Evolutionary conservation across 1,284 basidiomycete genomes (phyloP).

Genomic region (Irpex sp.): DNA sequence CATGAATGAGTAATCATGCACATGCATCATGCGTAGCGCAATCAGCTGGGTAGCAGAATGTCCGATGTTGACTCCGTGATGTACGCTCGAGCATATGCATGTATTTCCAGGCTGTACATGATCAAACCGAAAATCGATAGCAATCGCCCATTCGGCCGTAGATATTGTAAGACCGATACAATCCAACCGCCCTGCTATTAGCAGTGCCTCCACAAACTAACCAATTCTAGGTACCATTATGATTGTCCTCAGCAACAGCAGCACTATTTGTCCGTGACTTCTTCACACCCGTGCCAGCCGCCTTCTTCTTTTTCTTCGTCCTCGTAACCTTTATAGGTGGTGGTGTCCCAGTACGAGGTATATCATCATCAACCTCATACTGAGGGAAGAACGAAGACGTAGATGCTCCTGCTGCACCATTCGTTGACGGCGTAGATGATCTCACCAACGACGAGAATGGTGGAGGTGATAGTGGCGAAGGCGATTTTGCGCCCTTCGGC

Average conservation of each 20-base stretch:
- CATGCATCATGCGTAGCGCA: too few relatives aligned
- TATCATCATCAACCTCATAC: constrained; percentile 48
- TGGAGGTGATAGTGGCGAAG: constrained; percentile 11
- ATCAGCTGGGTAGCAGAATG: too few relatives aligned
- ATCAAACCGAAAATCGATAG: too few relatives aligned
- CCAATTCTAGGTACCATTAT: too few relatives aligned
- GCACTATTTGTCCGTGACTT: constrained; percentile 54
- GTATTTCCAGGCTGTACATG: too few relatives aligned
- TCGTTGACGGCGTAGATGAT: constrained; percentile 21
- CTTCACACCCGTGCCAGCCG: constrained; percentile 41
- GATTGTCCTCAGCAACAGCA: constrained; percentile 8
- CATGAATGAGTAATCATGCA: too few relatives aligned
- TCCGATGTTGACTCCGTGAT: too few relatives aligned
- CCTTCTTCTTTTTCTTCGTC: constrained; percentile 60
- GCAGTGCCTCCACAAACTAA: too few relatives aligned
- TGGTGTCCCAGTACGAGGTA: constrained; percentile 25
- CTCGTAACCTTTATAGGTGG: constrained; percentile 71
- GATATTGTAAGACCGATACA: too few relatives aligned
- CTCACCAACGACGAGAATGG: constrained; percentile 16
- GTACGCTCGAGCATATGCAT: too few relatives aligned
- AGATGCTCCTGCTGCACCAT: constrained; percentile 23
- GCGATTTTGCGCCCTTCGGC: constrained; percentile 53
- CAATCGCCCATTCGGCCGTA: too few relatives aligned
- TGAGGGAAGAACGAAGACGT: constrained; percentile 51
- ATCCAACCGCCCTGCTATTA: too few relatives aligned